phyloP scores from a whole-genome alignment of 164 flowering plant species.

The Magnolia officinalis region DNA sequence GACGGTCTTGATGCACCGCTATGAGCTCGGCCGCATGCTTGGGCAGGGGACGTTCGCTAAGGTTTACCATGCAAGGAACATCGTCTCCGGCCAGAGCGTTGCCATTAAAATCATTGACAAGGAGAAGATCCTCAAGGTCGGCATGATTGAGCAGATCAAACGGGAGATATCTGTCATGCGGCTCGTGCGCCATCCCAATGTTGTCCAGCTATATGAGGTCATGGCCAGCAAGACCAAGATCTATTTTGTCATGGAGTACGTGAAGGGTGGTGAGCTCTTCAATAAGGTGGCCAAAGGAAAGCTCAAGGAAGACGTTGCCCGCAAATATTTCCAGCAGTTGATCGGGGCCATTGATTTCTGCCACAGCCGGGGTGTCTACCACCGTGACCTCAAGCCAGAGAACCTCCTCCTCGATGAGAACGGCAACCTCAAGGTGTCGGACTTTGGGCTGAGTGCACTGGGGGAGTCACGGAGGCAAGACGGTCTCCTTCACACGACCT shows the following conservation, averaged over 20 bases:
- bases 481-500: conserved; percentile 37
- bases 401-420: conserved; percentile 39
- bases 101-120: conserved; percentile 39
- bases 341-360: conserved; percentile 32
- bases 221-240: conserved; percentile 38
- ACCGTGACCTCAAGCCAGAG: conserved; percentile 40
- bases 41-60: conserved; percentile 41
- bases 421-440: conserved; percentile 34
- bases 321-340: conserved; percentile 33
- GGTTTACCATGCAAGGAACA: conserved; percentile 32
- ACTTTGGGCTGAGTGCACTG: conserved; percentile 35
- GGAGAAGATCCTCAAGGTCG: conserved; percentile 26
- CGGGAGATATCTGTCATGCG: conserved; percentile 38
- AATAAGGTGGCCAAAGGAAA: conserved; percentile 33
- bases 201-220: conserved; percentile 33
- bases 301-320: conserved; percentile 28
- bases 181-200: conserved; percentile 30
- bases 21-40: conserved; percentile 35
- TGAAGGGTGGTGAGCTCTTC: conserved; percentile 35
- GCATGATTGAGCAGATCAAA: conserved; percentile 36
- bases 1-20: conserved; percentile 24
- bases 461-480: conserved; percentile 24
- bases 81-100: conserved; percentile 26
- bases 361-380: conserved; percentile 43
- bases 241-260: conserved; percentile 33